phyloP scores from a whole-genome alignment of 345 rosid genomes.

The Aurinia saxatilis region DNA sequence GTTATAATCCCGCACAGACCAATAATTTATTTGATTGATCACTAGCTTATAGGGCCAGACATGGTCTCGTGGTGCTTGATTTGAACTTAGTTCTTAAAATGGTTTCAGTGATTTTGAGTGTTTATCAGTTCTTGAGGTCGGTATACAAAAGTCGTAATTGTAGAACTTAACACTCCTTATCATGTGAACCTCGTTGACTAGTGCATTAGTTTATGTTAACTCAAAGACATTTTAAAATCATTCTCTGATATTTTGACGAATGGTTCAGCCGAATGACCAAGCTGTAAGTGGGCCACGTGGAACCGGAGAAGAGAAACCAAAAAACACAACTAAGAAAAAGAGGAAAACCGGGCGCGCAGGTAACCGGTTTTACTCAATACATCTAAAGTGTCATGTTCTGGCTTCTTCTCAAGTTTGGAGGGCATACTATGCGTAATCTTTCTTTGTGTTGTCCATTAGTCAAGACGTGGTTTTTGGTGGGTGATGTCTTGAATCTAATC shows the following conservation, averaged over 20 bases:
- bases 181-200: background rate
- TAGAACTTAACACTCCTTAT: background rate
- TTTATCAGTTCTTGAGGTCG: background rate
- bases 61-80: background rate
- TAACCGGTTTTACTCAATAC: conserved; percentile 20
- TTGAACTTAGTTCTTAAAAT: background rate
- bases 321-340: conserved; percentile 30
- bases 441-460: background rate
- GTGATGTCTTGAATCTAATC: background rate
- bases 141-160: background rate
- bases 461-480: background rate
- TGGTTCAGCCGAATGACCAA: conserved; percentile 29
- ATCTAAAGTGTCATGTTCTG: background rate
- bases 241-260: conserved; percentile 23
- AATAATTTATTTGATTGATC: background rate
- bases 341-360: conserved; percentile 35
- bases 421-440: background rate
- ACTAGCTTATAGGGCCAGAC: background rate
- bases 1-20: background rate
- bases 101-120: background rate
- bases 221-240: background rate
- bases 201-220: background rate
- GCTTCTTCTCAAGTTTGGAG: background rate
- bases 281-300: conserved; percentile 23
- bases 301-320: conserved; percentile 29